Evolutionary conservation across 805 yeast species (phyloP).

Genomic region (Candida peoriensis): DNA sequence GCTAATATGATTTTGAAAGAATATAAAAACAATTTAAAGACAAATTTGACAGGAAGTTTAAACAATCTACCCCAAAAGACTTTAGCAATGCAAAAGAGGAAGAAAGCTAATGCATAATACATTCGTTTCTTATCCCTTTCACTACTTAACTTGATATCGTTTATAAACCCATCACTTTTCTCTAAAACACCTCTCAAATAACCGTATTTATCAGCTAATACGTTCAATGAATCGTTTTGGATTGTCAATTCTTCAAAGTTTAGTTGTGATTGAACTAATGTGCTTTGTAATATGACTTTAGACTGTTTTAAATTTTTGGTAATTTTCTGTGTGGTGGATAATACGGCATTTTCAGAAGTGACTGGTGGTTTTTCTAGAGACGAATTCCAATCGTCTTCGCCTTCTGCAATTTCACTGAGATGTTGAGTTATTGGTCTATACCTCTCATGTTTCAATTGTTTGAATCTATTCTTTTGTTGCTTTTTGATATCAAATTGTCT

Average conservation of each 20-base stretch:
- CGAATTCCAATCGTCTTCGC: neutral
- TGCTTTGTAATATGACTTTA: conserved; percentile 20
- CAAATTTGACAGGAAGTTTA: conserved; percentile 15
- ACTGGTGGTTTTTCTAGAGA: conserved; percentile 1
- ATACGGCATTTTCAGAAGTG: conserved; percentile 19
- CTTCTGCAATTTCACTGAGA: neutral
- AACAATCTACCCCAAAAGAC: conserved; percentile 21
- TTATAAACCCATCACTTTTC: conserved; percentile 21
- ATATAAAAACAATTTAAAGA: conserved; percentile 9
- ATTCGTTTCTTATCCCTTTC: conserved; percentile 20
- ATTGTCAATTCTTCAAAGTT: conserved; percentile 22
- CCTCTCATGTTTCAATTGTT: conserved; percentile 7
- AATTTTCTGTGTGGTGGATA: conserved; percentile 22
- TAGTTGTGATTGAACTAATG: conserved; percentile 22
- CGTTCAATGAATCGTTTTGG: conserved; percentile 17
- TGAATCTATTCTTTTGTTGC: conserved; percentile 3
- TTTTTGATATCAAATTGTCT: conserved; percentile 16
- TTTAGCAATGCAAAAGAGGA: conserved; percentile 15
- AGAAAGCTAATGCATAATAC: conserved; percentile 19
- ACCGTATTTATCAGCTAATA: conserved; percentile 17
- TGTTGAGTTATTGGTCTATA: conserved; percentile 5
- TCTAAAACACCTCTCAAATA: conserved; percentile 15
- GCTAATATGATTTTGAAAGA: conserved; percentile 8
- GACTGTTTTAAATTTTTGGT: conserved; percentile 21
- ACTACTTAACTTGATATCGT: conserved; percentile 20